Base-by-base conservation (phyloP, 2,329 filamentous ascomycete species). In the Atkinsonella hypoxylon region DNA sequence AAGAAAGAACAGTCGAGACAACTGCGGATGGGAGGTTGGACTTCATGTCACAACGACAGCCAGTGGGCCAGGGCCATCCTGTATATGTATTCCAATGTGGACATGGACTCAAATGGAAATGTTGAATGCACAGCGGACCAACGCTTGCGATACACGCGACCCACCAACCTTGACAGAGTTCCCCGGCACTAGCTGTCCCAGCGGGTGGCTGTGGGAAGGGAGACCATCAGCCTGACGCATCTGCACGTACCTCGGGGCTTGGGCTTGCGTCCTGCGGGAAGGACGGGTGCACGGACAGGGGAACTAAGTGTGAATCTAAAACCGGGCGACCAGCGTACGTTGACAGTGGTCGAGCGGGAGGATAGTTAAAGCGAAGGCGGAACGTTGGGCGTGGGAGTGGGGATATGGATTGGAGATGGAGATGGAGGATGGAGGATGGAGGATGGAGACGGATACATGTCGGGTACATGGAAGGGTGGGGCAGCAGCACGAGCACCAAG, bases 31-130 rank as follows among this genome's bases (percentile, higher is more conserved):
- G 40, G 40, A 44, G 40, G 30, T 18, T 43, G 30, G 40, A 38
- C 40, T 43, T 30, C 10, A 44, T 49, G 40, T 44, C 47, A 49
- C 47, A 11, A 48, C 46, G 38, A 32, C 22, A 17, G 45, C 9
- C 18, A 13, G 40, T 32, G 47, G 43, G 40, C 17, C 47, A 42
- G 18, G 18, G 26, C 40, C 36, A 11, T 47, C 38, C 9, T 44
- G 42, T 30, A 30, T 15, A n/a, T 36, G 32, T 36, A 15, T 36
- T 36, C 32, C 9, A 15, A 36, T 10, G n/a, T 15, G 22, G n/a
- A 43, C 8, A 26, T 31, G 42, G 42, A 44, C 42, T 31, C 26
- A 22, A n/a, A 15, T 20, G 12, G 15, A 26, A 26, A 26, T 26
- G 22, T 26, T 26, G 22, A 6, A 26, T 26, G 22, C 3, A 6